Conservation (phyloP, 139 green algal species). For the Nannochloris sp. region DNA sequence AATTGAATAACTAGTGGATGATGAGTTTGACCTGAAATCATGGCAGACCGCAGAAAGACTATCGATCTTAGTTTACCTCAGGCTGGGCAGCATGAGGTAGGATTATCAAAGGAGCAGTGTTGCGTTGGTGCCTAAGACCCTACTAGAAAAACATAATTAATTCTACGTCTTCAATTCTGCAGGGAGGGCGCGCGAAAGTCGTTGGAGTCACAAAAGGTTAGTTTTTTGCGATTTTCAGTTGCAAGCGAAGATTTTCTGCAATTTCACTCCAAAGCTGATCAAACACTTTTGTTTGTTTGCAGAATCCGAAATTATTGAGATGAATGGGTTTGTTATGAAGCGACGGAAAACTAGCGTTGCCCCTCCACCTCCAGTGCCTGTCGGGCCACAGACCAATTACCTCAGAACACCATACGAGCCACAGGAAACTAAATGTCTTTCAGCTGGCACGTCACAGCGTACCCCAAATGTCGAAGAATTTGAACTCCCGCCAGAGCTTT, state of each 20-base stretch:
- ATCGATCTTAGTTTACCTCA: background rate
- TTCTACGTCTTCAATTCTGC: too few relatives aligned
- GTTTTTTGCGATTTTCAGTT: background rate
- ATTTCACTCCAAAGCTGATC: background rate
- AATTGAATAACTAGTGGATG: too few relatives aligned
- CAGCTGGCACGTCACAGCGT: background rate
- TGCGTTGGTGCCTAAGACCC: too few relatives aligned
- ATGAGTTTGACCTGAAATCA: too few relatives aligned
- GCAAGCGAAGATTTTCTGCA: background rate
- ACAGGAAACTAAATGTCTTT: background rate
- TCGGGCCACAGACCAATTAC: background rate
- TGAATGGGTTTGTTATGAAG: constrained; percentile 15
- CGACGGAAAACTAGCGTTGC: background rate
- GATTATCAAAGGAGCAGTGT: background rate
- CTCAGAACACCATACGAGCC: background rate
- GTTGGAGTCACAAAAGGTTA: constrained; percentile 10
- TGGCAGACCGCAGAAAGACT: background rate
- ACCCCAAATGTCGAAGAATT: constrained; percentile 19
- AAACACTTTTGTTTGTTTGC: background rate
- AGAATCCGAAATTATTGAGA: constrained; percentile 9
- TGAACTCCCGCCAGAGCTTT: constrained; percentile 10
- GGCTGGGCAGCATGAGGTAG: background rate
- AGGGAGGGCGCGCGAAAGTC: background rate
- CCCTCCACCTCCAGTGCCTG: background rate
- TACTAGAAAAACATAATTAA: too few relatives aligned